Percentiles rank a stretch among this genome's conserved stretches.
phyloP scores from a whole-genome alignment of 1,139 yeast genomes.

The Yamadazyma atlantica region DNA sequence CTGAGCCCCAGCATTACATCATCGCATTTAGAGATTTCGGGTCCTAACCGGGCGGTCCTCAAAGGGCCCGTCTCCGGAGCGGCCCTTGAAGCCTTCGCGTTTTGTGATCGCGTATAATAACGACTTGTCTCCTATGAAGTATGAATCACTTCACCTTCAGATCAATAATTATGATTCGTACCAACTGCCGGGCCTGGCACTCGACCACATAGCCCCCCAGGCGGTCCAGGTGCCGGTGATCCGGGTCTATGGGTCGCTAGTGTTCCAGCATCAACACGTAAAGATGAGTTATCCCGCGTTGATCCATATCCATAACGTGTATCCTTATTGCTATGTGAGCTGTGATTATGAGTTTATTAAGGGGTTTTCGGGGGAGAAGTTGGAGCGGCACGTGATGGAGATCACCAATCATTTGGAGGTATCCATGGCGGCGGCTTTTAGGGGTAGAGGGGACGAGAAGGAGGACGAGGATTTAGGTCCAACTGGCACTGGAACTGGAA shows the following conservation, averaged over 20 bases:
- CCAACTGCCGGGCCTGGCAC: constrained; percentile 38
- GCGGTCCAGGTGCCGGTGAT: constrained; percentile 67
- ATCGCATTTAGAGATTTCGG: no score
- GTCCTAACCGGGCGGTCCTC: no score
- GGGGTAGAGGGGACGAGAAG: constrained; percentile 9
- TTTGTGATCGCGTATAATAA: background rate
- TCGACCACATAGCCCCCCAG: constrained; percentile 31
- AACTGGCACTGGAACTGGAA: no score
- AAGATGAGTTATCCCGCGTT: constrained; percentile 23
- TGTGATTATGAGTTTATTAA: constrained; percentile 24
- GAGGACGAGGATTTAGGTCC: constrained; percentile 12
- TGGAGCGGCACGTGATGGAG: no score
- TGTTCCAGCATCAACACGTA: constrained; percentile 34
- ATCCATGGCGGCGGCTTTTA: constrained; percentile 19
- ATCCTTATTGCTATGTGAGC: constrained; percentile 75
- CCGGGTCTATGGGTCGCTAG: constrained; percentile 62
- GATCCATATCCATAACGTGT: constrained; percentile 79
- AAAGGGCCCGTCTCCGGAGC: no score
- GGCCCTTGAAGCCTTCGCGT: no score
- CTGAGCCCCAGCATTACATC: no score
- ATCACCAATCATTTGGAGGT: constrained; percentile 24
- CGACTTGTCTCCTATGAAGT: constrained; percentile 4
- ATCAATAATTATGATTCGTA: constrained; percentile 65
- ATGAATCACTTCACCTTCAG: constrained; percentile 31
- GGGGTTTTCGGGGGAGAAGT: no score